A percentile compares a stretch with the other conserved stretches of the same genome.
Conservation (phyloP, 2,329 filamentous ascomycete genomes). For the Cladosporium sp. region DNA sequence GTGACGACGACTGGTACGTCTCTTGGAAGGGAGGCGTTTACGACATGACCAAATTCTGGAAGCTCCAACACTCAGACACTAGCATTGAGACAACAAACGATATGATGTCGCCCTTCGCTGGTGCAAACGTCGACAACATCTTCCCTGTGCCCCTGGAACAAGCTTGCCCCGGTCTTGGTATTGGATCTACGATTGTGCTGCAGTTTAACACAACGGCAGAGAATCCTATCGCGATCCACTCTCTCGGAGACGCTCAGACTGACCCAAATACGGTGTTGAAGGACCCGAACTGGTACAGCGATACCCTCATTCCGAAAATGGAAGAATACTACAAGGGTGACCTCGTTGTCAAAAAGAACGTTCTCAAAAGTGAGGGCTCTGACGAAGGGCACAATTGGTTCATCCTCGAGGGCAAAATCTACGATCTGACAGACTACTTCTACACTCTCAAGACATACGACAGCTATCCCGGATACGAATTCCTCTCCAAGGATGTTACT, state of each 20-base stretch:
- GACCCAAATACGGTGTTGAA: slow-evolving; percentile 54
- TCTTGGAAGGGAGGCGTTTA: slow-evolving; percentile 86
- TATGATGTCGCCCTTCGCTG: slow-evolving; percentile 74
- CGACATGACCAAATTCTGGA: slow-evolving; percentile 87
- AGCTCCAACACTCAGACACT: slow-evolving; percentile 74
- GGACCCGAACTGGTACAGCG: slow-evolving; percentile 70
- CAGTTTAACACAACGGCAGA: slow-evolving; percentile 60
- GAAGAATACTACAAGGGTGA: slow-evolving; percentile 83
- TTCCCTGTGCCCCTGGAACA: slow-evolving; percentile 73
- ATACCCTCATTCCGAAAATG: slow-evolving; percentile 71
- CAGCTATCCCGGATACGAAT: slow-evolving; percentile 57
- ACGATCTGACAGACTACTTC: slow-evolving; percentile 91
- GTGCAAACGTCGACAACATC: slow-evolving; percentile 75
- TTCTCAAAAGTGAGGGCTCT: slow-evolving; percentile 62
- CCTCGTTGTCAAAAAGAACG: slow-evolving; percentile 64
- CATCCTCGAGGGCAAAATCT: slow-evolving; percentile 69
- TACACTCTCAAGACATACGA: slow-evolving; percentile 61
- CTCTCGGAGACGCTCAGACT: slow-evolving; percentile 56
- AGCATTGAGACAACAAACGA: slow-evolving; percentile 51
- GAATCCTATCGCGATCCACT: slow-evolving; percentile 56
- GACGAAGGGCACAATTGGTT: slow-evolving; percentile 72
- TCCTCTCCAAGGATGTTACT: slow-evolving; percentile 65
- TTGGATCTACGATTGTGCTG: slow-evolving; percentile 55
- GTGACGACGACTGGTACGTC: slow-evolving; percentile 77
- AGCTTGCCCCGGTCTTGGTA: slow-evolving; percentile 71